These are phyloP conservation scores for Fusarium sp. DNA, from an alignment of 2,329 filamentous ascomycete genomes.

Conservation along the genomic window DNA sequence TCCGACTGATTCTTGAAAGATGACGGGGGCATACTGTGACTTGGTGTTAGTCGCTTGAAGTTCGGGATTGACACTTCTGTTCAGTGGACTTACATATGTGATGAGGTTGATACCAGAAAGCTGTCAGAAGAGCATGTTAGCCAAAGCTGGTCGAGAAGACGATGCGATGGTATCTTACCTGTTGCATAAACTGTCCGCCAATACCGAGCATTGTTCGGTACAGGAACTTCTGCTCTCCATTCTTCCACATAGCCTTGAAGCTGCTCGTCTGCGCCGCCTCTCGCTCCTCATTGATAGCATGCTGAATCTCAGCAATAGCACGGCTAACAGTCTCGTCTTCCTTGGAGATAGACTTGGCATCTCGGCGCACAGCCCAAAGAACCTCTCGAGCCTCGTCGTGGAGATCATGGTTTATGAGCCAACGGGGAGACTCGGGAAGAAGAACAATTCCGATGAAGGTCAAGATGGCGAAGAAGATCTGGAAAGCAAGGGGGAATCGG, in stretches of 20 bases:
- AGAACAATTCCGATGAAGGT: conserved; percentile 50
- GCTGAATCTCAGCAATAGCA: conserved; percentile 53
- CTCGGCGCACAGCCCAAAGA: conserved; percentile 47
- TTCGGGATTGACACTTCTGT: neutral
- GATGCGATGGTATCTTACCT: conserved; percentile 7
- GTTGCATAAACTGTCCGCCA: conserved; percentile 60
- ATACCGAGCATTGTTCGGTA: conserved; percentile 56
- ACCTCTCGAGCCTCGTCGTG: conserved; percentile 57
- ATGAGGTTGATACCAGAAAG: conserved; percentile 51
- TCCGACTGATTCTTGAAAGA: conserved; percentile 59
- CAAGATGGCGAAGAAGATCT: conserved; percentile 56
- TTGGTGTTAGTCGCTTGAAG: neutral
- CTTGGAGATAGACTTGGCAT: conserved; percentile 43
- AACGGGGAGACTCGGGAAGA: conserved; percentile 59
- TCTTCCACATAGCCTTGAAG: conserved; percentile 54
- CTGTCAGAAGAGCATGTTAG: neutral
- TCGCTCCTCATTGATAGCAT: conserved; percentile 55
- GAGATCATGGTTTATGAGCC: conserved; percentile 53
- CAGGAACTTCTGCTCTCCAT: conserved; percentile 56
- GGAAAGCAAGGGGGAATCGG: conserved; percentile 59
- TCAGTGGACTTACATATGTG: conserved; percentile 41
- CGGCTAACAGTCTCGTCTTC: conserved; percentile 45
- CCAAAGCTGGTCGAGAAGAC: fast-evolving
- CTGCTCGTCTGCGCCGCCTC: conserved; percentile 50
- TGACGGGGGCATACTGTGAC: conserved; percentile 53